A percentile compares a stretch with the other conserved stretches of the same genome.
These are phyloP conservation scores for Barnettozyma vustinii DNA, from an alignment of 805 yeast species.

Conservation along the genomic window DNA sequence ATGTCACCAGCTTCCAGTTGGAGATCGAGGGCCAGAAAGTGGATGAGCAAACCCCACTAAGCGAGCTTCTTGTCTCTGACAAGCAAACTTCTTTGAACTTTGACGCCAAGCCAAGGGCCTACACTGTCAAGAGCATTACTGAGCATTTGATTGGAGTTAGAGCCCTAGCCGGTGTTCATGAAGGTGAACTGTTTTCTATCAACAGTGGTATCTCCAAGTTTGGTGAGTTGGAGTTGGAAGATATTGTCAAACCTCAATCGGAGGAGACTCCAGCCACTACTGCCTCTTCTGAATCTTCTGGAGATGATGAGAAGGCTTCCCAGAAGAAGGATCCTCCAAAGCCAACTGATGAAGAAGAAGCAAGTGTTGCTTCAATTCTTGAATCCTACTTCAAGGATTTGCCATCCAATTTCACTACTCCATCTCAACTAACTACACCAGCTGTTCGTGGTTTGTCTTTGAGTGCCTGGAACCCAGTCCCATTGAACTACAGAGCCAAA, in stretches of 20 bases:
- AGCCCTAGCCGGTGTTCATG: slow-evolving; percentile 52
- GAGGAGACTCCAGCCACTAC: slow-evolving; percentile 13
- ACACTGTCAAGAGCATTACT: slow-evolving; percentile 54
- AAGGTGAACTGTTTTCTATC: slow-evolving; percentile 36
- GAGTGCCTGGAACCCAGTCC: slow-evolving; percentile 86
- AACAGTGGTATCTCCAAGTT: slow-evolving; percentile 47
- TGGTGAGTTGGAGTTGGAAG: slow-evolving; percentile 34
- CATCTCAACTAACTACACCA: slow-evolving; percentile 25
- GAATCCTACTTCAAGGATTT: slow-evolving; percentile 16
- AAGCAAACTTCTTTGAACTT: slow-evolving; percentile 33
- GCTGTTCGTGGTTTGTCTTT: slow-evolving; percentile 55
- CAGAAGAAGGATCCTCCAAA: slow-evolving; percentile 12
- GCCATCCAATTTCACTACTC: slow-evolving; percentile 19
- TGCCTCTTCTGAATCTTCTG: slow-evolving; percentile 5
- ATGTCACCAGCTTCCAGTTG: slow-evolving; percentile 56
- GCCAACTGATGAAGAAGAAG: slow-evolving; percentile 23
- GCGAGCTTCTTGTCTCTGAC: slow-evolving; percentile 20
- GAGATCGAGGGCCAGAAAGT: slow-evolving; percentile 31
- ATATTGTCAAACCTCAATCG: slow-evolving; percentile 10
- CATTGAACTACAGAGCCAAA: slow-evolving; percentile 49
- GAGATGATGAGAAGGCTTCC: background rate
- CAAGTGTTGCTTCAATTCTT: slow-evolving; percentile 17
- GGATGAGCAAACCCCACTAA: slow-evolving; percentile 23
- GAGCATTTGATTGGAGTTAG: slow-evolving; percentile 61
- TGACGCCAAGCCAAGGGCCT: slow-evolving; percentile 46